Evolutionary conservation across 768 basidiomycete genomes (phyloP).

Genomic region (Auriscalpium orientale): DNA sequence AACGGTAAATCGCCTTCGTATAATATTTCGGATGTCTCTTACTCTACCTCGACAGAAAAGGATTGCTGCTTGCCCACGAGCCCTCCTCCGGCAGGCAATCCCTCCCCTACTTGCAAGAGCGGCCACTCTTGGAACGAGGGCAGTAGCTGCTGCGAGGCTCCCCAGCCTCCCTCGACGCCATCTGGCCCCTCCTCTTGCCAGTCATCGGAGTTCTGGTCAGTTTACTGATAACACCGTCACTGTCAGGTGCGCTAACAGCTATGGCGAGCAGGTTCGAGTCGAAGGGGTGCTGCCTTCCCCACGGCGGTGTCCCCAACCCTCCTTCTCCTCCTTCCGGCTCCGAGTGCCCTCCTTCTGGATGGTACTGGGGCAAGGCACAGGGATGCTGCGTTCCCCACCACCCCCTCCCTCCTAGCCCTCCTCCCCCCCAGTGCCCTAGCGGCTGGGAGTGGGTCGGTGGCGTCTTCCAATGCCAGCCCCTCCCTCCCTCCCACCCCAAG

Average conservation of each 20-base stretch:
- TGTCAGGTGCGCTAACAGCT: background rate
- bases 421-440: conserved; percentile 34
- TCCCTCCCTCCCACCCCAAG: conserved; percentile 26
- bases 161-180: conserved; percentile 1
- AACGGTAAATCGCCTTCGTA: background rate
- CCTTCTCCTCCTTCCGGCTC: conserved; percentile 42
- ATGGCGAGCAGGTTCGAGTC: conserved; percentile 19
- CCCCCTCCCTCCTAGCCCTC: conserved; percentile 30
- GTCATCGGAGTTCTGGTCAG: background rate
- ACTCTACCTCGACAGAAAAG: background rate
- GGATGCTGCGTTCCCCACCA: conserved; percentile 47
- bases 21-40: background rate
- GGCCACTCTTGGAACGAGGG: conserved; percentile 9
- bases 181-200: background rate
- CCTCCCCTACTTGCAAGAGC: conserved; percentile 5
- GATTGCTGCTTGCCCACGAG: conserved; percentile 15
- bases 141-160: conserved; percentile 4
- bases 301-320: conserved; percentile 33
- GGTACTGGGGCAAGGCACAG: conserved; percentile 42
- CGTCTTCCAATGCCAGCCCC: conserved; percentile 29
- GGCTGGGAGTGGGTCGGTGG: conserved; percentile 39
- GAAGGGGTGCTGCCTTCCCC: conserved; percentile 37
- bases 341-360: conserved; percentile 37
- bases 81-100: conserved; percentile 5
- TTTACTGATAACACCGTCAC: background rate